Evolutionary conservation across 345 rosid genomes (phyloP).

Genomic region (Punica granatum): DNA sequence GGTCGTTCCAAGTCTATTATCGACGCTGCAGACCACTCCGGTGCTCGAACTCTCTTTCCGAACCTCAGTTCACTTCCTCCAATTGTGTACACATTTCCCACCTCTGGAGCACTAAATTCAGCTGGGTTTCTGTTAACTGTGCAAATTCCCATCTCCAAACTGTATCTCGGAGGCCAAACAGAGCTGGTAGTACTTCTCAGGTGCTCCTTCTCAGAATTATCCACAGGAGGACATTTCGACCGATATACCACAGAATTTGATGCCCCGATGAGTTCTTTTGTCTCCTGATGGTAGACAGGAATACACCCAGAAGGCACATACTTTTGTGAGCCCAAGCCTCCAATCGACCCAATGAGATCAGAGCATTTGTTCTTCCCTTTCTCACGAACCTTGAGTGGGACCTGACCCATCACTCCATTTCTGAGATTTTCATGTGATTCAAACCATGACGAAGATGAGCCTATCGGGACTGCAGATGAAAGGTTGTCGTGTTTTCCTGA

Average conservation of each 20-base stretch:
- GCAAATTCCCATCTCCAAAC: slow-evolving; percentile 37
- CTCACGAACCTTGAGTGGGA: slow-evolving; percentile 35
- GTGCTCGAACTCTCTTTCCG: slow-evolving; percentile 11
- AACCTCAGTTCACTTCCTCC: slow-evolving; percentile 45
- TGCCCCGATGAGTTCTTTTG: slow-evolving; percentile 27
- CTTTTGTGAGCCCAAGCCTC: slow-evolving; percentile 25
- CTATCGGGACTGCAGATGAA: slow-evolving; percentile 26
- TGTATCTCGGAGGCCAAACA: slow-evolving; percentile 26
- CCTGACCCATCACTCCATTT: slow-evolving; percentile 24
- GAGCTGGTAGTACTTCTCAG: slow-evolving; percentile 18
- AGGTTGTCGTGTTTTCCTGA: slow-evolving; percentile 24
- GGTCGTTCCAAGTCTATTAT: background rate
- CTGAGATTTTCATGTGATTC: slow-evolving; percentile 34
- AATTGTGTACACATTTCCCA: slow-evolving; percentile 61
- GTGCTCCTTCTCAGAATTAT: slow-evolving; percentile 31
- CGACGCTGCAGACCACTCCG: background rate
- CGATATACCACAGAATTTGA: slow-evolving; percentile 40
- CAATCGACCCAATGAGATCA: slow-evolving; percentile 24
- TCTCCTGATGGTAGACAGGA: slow-evolving; percentile 36
- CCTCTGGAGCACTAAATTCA: slow-evolving; percentile 68
- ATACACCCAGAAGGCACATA: slow-evolving; percentile 20
- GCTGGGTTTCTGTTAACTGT: slow-evolving; percentile 79
- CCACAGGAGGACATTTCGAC: slow-evolving; percentile 15
- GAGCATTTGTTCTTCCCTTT: slow-evolving; percentile 37
- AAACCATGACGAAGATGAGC: slow-evolving; percentile 49